phyloP scores from a whole-genome alignment of 1,284 basidiomycete species.

The Cryptococcus jaspeensis region DNA sequence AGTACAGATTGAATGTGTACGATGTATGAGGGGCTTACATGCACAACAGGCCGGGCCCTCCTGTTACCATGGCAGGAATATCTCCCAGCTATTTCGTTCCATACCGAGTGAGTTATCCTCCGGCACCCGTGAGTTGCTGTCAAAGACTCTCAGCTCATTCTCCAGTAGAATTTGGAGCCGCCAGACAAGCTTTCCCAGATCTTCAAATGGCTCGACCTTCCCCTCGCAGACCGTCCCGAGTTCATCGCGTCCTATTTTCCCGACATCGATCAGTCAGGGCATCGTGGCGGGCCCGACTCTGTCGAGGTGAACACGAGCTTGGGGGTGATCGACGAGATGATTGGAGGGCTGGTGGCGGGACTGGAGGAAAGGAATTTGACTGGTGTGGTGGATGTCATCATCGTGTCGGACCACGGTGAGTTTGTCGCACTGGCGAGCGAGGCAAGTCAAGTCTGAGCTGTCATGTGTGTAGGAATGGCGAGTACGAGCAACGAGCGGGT shows the following conservation, averaged over 20 bases:
- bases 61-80: slow-evolving; percentile 63
- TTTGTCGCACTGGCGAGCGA: not conserved
- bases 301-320: slow-evolving; percentile 68
- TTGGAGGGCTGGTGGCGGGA: slow-evolving; percentile 63
- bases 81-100: slow-evolving; percentile 72
- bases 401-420: slow-evolving; percentile 80
- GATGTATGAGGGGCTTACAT: not conserved
- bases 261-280: slow-evolving; percentile 60
- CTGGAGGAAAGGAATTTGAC: slow-evolving; percentile 71
- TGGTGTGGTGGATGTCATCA: slow-evolving; percentile 80
- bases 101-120: slow-evolving; percentile 60
- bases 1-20: slow-evolving; percentile 33
- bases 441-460: not conserved
- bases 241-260: slow-evolving; percentile 66
- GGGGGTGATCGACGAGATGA: slow-evolving; percentile 68
- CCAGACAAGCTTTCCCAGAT: slow-evolving; percentile 67
- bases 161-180: slow-evolving; percentile 15
- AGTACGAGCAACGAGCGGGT: slow-evolving; percentile 72
- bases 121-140: not conserved
- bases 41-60: slow-evolving; percentile 70
- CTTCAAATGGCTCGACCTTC: slow-evolving; percentile 71
- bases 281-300: slow-evolving; percentile 71
- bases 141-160: not conserved
- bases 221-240: slow-evolving; percentile 66
- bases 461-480: slow-evolving; percentile 62